phyloP scores from a whole-genome alignment of 1,284 basidiomycete species.

The Trichosporon ovoides region DNA sequence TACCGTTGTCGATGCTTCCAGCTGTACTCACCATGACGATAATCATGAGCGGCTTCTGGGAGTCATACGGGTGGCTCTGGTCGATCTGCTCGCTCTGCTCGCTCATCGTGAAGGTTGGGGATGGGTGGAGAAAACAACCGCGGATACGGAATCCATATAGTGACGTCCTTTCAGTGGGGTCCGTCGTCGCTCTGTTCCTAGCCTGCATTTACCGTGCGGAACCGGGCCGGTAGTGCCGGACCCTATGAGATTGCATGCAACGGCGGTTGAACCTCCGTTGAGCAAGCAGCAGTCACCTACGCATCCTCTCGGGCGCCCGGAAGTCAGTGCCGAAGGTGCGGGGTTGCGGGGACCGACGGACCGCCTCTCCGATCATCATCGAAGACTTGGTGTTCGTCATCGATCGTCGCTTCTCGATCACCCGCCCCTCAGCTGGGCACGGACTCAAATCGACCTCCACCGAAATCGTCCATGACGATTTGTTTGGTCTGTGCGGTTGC shows the following conservation, averaged over 20 bases:
- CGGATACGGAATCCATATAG: neutral
- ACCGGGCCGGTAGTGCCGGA: conserved; percentile 7
- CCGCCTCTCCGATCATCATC: neutral
- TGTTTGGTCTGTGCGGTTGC: neutral
- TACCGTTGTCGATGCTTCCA: neutral
- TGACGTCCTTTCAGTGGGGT: conserved; percentile 1
- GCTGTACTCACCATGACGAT: conserved; percentile 44
- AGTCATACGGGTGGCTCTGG: conserved; percentile 4
- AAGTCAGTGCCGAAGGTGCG: too few relatives aligned
- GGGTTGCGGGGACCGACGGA: neutral
- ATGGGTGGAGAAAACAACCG: neutral
- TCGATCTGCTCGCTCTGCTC: conserved; percentile 8
- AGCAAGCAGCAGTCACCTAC: too few relatives aligned
- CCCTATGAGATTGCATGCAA: neutral
- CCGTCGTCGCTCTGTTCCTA: neutral
- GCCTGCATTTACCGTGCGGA: conserved; percentile 4
- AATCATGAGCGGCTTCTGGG: conserved; percentile 41
- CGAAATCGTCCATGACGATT: neutral
- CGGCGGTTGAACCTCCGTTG: neutral
- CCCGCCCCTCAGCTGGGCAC: too few relatives aligned
- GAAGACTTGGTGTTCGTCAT: neutral
- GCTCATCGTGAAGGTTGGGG: neutral
- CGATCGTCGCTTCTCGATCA: too few relatives aligned
- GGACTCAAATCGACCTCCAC: conserved; percentile 4
- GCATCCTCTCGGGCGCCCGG: too few relatives aligned